These are phyloP conservation scores for Pulveroboletus sp. DNA, from an alignment of 768 basidiomycete species.

Conservation along the genomic window DNA sequence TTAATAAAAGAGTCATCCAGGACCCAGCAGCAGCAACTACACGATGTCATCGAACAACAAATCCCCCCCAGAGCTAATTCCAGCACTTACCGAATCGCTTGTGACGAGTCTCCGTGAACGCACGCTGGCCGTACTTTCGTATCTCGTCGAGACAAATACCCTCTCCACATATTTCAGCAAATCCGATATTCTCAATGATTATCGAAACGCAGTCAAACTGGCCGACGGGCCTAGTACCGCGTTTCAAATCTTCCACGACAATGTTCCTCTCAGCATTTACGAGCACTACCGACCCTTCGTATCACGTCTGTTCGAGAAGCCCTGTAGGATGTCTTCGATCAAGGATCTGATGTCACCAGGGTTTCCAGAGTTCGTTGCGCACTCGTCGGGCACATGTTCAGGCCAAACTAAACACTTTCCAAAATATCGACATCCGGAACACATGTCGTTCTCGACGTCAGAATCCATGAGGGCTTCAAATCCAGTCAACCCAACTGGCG, in stretches of 20 bases:
- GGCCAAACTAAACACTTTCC: conserved; percentile 16
- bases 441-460: conserved; percentile 15
- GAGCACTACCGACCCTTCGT: conserved; percentile 20
- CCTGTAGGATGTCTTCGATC: conserved; percentile 16
- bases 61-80: conserved; percentile 14
- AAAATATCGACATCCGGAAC: conserved; percentile 21
- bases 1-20: neutral
- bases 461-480: conserved; percentile 11
- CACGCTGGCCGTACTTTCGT: too few relatives aligned
- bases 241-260: conserved; percentile 12
- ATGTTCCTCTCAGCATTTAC: conserved; percentile 16
- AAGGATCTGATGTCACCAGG: conserved; percentile 22
- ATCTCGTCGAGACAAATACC: too few relatives aligned
- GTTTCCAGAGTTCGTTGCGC: conserved; percentile 21
- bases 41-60: conserved; percentile 12
- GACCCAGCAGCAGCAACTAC: neutral
- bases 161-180: too few relatives aligned
- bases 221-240: neutral
- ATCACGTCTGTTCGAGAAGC: conserved; percentile 18
- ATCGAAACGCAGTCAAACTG: too few relatives aligned
- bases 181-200: too few relatives aligned
- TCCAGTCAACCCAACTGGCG: conserved; percentile 6
- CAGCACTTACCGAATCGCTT: conserved; percentile 11
- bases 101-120: neutral
- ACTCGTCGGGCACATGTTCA: conserved; percentile 18